Evolutionary conservation across 148 eudicot species (phyloP).

Genomic region (Camellia sinensis): DNA sequence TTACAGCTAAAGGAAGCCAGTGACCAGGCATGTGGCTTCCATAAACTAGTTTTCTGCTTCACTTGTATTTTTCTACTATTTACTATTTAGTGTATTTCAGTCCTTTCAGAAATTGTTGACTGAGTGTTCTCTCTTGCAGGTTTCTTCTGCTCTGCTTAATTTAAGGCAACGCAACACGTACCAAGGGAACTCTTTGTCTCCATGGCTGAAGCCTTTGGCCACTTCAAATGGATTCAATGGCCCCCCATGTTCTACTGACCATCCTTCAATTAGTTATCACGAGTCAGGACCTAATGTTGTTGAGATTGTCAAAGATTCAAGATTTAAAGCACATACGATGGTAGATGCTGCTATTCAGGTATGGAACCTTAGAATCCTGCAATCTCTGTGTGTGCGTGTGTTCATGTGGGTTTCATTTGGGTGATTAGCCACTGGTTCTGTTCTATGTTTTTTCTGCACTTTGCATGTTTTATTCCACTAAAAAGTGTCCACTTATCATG

Average conservation of each 20-base stretch:
- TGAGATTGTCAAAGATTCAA: conserved; percentile 65
- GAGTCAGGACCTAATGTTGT: conserved; percentile 49
- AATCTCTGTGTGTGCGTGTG: background rate
- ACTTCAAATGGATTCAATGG: conserved; percentile 30
- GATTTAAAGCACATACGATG: conserved; percentile 64
- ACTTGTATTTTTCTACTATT: background rate
- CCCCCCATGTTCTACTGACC: conserved; percentile 30
- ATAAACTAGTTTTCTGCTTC: background rate
- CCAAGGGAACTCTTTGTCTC: conserved; percentile 42
- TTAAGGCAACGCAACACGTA: conserved; percentile 74
- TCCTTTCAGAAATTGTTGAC: background rate
- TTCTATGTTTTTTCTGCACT: background rate
- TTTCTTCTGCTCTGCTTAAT: conserved; percentile 56
- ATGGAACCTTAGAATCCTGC: conserved; percentile 6
- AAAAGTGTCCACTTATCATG: background rate
- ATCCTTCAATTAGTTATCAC: conserved; percentile 35
- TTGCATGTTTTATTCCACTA: background rate
- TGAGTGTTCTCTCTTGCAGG: conserved; percentile 36
- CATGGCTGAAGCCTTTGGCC: conserved; percentile 40
- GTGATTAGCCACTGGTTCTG: background rate
- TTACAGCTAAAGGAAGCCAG: conserved; percentile 2
- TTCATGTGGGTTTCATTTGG: background rate
- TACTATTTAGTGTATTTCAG: background rate
- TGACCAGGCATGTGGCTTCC: conserved; percentile 12
- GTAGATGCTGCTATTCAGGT: conserved; percentile 81